Evolutionary conservation across 768 basidiomycete species (phyloP), one percentile per base, ranked within the genome.

Genomic region (Hypholoma sublateritium): DNA sequence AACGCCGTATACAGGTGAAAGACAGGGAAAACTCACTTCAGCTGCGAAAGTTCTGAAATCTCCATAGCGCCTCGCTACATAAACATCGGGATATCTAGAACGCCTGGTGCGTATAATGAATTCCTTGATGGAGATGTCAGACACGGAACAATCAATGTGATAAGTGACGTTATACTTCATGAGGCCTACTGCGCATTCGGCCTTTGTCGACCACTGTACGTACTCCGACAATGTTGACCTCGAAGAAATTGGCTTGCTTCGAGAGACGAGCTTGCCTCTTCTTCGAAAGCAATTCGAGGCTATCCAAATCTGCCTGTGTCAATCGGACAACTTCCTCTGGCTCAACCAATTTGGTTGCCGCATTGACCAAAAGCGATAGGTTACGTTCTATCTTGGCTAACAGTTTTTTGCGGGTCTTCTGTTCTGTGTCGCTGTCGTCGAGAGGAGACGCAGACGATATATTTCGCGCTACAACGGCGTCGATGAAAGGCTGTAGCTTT

Each of bases 401-500:
- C 16, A 95, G 69, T 62, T 87, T 91, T 59, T 82, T 78, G 24
- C 88, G 78, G 0, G 85, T 75, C n/a, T 81, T 81, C 63, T 83
- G 78, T 34, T 83, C 83, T 0, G 81, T 63, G 22, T 69, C 67
- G 57, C 58, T 75, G 36, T 85, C 83, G 56, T 89, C 88, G 48
- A 90, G 73, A 24, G 81, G 74, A 13, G 84, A 79, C 0, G 80
- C 75, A 0, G 84, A 76, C 6, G 86, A 81, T 46, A 97, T 77
- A 64, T 94, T 93, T 52, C 92, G 86, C 0, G 91, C 79, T 12
- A 98, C 75, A 59, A 93, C 80, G 32, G 89, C 91, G 35, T 87
- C 85, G 53, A 95, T 80, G 70, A 98, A 98, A 0, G 96, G 95
- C 73, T 98, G 96, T 3, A 99, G 83, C 71, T 99, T 98, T 57